A percentile compares a stretch with the other conserved stretches of the same genome.
phyloP scores from a whole-genome alignment of 1,284 basidiomycete genomes.

The Apiotrichum mycotoxinovorans region DNA sequence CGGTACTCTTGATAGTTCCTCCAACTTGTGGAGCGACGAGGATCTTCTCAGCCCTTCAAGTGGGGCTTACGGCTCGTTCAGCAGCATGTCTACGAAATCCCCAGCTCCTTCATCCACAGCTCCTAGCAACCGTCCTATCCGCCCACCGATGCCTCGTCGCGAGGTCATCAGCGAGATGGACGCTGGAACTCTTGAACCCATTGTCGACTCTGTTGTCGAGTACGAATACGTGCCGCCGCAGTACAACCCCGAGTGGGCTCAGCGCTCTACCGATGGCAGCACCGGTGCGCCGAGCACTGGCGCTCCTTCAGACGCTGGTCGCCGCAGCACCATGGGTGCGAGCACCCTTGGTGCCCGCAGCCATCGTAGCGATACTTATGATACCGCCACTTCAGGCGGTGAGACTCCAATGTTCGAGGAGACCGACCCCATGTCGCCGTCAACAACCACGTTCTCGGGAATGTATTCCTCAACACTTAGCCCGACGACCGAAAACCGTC shows the following conservation, averaged over 20 bases:
- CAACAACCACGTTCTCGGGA: too few relatives aligned
- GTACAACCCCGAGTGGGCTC: conserved; percentile 3
- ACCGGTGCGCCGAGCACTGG: too few relatives aligned
- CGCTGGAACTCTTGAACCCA: not conserved
- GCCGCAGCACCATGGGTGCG: not conserved
- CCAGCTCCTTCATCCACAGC: not conserved
- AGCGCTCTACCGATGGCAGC: not conserved
- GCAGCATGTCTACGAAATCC: too few relatives aligned
- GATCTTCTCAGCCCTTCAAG: not conserved
- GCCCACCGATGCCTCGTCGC: not conserved
- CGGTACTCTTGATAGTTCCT: not conserved
- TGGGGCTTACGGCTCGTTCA: not conserved
- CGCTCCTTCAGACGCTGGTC: not conserved
- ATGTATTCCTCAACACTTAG: too few relatives aligned
- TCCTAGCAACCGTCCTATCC: not conserved
- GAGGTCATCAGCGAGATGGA: conserved; percentile 1
- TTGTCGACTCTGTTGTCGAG: not conserved
- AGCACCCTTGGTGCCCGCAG: not conserved
- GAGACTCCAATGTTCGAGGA: not conserved
- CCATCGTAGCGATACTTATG: not conserved
- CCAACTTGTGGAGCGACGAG: not conserved
- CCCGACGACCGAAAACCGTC: too few relatives aligned
- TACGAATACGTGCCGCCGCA: not conserved
- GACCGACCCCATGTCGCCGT: not conserved
- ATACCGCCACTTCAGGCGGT: not conserved